phyloP scores from a whole-genome alignment of 495 filamentous ascomycete genomes.

The Trichoderma erinaceum region DNA sequence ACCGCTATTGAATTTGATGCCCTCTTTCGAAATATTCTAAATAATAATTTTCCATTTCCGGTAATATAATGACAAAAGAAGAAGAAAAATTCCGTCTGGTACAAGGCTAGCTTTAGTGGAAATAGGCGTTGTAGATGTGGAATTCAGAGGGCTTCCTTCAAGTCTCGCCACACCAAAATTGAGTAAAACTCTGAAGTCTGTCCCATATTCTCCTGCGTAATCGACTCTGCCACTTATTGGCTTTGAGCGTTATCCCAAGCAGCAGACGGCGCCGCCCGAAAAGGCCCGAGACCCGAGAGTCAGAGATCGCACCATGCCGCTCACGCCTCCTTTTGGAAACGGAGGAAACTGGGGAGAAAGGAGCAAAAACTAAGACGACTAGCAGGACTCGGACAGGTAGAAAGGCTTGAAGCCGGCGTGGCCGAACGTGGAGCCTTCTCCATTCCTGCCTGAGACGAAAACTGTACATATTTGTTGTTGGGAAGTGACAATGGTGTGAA shows the following conservation, averaged over 20 bases:
- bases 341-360: not conserved
- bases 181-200: not conserved
- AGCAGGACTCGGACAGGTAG: not conserved
- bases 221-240: not conserved
- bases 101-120: too few relatives aligned
- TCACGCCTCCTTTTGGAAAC: not conserved
- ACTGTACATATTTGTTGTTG: not conserved
- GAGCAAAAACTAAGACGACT: not conserved
- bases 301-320: not conserved
- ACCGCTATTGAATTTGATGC: not conserved
- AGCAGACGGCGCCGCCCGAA: conserved; percentile 6
- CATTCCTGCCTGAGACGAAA: not conserved
- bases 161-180: not conserved
- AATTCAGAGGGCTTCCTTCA: not conserved
- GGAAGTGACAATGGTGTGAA: not conserved
- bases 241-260: not conserved
- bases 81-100: too few relatives aligned
- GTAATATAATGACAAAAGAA: not conserved
- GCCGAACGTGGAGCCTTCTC: not conserved
- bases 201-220: not conserved
- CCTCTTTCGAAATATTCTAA: not conserved
- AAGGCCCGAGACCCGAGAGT: conserved; percentile 11
- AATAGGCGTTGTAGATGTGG: not conserved
- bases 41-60: not conserved
- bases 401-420: not conserved